Percentiles rank a stretch among this genome's conserved stretches.
Evolutionary conservation across 2,329 filamentous ascomycete species (phyloP).

Genomic region (Nothopassalora personata): DNA sequence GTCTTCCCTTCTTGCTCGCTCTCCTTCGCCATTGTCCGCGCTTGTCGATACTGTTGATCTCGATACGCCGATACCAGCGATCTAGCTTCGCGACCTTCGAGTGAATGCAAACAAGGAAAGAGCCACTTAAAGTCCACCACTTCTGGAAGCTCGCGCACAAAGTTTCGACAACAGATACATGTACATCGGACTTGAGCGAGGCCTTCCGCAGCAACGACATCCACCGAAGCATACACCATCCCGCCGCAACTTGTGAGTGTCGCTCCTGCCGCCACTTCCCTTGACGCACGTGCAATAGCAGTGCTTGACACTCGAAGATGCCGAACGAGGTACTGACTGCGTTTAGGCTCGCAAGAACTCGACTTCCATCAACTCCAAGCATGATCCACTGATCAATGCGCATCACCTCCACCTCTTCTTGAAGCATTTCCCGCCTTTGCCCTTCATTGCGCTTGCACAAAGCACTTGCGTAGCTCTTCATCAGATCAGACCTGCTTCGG

Average conservation of each 20-base stretch:
- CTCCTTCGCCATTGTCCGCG: neutral
- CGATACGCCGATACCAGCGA: neutral
- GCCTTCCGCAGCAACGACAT: neutral
- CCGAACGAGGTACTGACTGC: neutral
- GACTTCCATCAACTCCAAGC: neutral
- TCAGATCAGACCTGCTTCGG: neutral
- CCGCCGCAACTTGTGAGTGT: neutral
- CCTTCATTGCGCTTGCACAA: neutral
- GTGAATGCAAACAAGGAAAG: neutral
- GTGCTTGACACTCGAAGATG: neutral
- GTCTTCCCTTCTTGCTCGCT: neutral
- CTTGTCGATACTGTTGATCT: neutral
- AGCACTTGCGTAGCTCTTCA: neutral
- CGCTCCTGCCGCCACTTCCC: neutral
- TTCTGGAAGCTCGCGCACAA: neutral
- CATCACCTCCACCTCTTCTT: neutral
- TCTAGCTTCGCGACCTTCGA: neutral
- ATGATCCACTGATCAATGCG: neutral
- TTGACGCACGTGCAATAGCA: neutral
- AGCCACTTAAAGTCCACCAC: neutral
- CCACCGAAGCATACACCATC: neutral
- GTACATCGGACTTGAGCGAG: neutral
- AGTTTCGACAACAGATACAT: neutral
- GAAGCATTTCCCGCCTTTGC: neutral
- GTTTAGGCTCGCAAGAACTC: neutral